phyloP scores from a whole-genome alignment of 2,329 filamentous ascomycete genomes.

The Orbilia oligospora region DNA sequence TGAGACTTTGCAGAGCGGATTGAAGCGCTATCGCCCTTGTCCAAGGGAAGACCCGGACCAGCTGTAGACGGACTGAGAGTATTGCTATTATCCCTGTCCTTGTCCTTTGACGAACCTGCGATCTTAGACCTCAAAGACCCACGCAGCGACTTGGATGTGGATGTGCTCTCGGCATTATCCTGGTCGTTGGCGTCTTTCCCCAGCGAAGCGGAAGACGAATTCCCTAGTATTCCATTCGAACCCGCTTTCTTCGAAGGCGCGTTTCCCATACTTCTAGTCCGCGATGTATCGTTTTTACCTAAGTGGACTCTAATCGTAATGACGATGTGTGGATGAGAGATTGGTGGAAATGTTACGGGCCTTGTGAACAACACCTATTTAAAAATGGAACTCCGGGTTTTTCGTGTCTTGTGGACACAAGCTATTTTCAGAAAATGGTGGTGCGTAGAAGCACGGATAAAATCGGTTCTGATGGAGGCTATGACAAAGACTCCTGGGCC shows the following conservation, averaged over 20 bases:
- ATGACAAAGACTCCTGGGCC: conserved; percentile 37
- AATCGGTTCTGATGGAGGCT: conserved; percentile 49
- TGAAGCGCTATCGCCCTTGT: conserved; percentile 61
- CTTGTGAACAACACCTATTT: conserved; percentile 40
- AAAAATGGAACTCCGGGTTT: conserved; percentile 31
- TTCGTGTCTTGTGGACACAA: conserved; percentile 44
- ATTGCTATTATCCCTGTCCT: conserved; percentile 61
- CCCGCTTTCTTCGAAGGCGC: conserved; percentile 63
- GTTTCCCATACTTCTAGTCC: conserved; percentile 63
- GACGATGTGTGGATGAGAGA: conserved; percentile 23
- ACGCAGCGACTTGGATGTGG: conserved; percentile 63
- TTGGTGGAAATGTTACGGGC: conserved; percentile 29
- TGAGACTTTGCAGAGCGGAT: conserved; percentile 61
- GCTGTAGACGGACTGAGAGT: conserved; percentile 59
- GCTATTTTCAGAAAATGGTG: conserved; percentile 38
- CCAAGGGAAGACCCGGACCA: conserved; percentile 51
- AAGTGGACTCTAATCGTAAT: conserved; percentile 17
- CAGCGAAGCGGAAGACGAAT: conserved; percentile 43
- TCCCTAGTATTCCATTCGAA: conserved; percentile 58
- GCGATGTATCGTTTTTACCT: conserved; percentile 26
- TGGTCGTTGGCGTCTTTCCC: conserved; percentile 54
- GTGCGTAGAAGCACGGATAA: conserved; percentile 50
- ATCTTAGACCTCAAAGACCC: conserved; percentile 64
- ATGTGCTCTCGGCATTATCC: conserved; percentile 59
- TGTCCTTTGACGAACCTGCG: conserved; percentile 61